phyloP scores from a whole-genome alignment of 2,329 filamentous ascomycete genomes.

The Fusarium burgessii region DNA sequence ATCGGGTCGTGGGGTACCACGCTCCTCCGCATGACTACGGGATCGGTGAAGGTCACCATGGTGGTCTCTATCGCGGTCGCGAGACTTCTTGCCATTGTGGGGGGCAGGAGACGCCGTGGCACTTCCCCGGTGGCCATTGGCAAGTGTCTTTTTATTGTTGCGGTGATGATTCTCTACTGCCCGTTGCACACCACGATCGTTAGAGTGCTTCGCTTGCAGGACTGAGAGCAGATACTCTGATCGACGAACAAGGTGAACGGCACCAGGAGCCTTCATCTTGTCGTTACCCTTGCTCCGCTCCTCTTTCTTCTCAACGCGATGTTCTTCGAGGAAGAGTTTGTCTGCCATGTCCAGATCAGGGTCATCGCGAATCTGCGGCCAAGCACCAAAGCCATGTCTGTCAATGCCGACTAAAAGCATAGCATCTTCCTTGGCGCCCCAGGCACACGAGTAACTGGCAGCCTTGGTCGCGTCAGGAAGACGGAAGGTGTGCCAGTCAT shows the following conservation, averaged over 20 bases:
- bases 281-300: constrained; percentile 84
- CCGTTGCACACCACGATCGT: constrained; percentile 79
- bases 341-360: constrained; percentile 84
- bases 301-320: constrained; percentile 97
- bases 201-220: constrained; percentile 84
- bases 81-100: constrained; percentile 57
- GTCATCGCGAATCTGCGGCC: constrained; percentile 94
- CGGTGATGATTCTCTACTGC: constrained; percentile 93
- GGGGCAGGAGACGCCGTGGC: constrained; percentile 80
- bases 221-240: constrained; percentile 97
- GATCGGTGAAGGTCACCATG: constrained; percentile 63
- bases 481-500: constrained; percentile 84
- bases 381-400: constrained; percentile 93
- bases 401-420: constrained; percentile 97
- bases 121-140: constrained; percentile 71
- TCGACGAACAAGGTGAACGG: constrained; percentile 93
- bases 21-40: constrained; percentile 64
- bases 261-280: constrained; percentile 91
- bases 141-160: constrained; percentile 84
- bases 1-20: constrained; percentile 64
- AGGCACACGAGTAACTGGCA: constrained; percentile 89
- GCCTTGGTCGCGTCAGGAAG: constrained; percentile 92
- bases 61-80: constrained; percentile 62
- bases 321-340: constrained; percentile 96
- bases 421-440: constrained; percentile 93